phyloP scores from a whole-genome alignment of 331 rosid genomes.

The Spiraea crenata region DNA sequence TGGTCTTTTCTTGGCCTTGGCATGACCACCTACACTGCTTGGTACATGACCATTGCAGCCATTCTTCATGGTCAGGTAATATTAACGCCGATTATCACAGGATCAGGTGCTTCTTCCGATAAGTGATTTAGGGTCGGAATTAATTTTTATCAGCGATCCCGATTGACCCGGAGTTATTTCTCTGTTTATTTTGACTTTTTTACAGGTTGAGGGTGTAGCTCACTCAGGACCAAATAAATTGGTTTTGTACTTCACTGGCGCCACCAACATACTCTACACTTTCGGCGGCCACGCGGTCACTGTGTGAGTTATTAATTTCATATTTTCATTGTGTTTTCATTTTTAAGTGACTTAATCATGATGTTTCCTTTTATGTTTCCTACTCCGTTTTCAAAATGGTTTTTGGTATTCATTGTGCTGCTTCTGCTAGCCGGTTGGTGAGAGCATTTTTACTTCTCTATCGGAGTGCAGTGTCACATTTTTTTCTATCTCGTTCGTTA shows the following conservation, averaged over 20 bases:
- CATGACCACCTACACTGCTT: slow-evolving; percentile 90
- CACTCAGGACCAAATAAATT: slow-evolving; percentile 72
- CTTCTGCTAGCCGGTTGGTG: slow-evolving; percentile 19
- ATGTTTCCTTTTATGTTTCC: neutral
- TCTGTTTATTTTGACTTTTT: neutral
- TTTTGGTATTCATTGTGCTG: slow-evolving; percentile 6
- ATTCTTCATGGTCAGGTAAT: slow-evolving; percentile 77
- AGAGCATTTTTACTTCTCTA: neutral
- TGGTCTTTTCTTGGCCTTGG: slow-evolving; percentile 97
- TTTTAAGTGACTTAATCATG: neutral
- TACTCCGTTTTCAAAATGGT: neutral
- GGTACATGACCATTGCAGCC: slow-evolving; percentile 90
- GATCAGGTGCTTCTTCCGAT: too few relatives aligned
- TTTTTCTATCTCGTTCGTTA: too few relatives aligned
- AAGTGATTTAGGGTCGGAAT: neutral
- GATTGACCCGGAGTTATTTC: slow-evolving; percentile 1
- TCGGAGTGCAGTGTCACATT: too few relatives aligned
- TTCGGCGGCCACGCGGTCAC: slow-evolving; percentile 99
- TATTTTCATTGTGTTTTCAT: neutral
- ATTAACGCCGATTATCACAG: neutral
- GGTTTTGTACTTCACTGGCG: slow-evolving; percentile 95
- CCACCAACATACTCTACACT: slow-evolving; percentile 94
- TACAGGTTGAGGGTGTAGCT: slow-evolving; percentile 69
- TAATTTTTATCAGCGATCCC: neutral
- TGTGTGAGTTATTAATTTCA: slow-evolving; percentile 53